phyloP scores from a whole-genome alignment of 441 rosid genomes.

The Populus hybrid region DNA sequence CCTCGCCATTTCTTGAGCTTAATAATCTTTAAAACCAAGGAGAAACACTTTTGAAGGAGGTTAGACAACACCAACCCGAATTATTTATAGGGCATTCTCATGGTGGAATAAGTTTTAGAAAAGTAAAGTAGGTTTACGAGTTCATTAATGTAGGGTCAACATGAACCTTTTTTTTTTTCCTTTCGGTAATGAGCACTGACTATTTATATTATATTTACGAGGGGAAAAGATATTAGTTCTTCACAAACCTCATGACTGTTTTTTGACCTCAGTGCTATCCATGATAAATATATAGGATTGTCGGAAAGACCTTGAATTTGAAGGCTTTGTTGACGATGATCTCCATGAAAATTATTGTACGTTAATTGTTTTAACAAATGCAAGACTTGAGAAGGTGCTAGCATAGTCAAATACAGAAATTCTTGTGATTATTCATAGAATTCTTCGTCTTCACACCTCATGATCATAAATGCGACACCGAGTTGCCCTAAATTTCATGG shows the following conservation, averaged over 20 bases:
- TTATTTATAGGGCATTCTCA: slow-evolving; percentile 19
- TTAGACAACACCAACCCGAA: slow-evolving; percentile 1
- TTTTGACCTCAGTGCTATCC: slow-evolving; percentile 1
- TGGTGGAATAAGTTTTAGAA: slow-evolving; percentile 13
- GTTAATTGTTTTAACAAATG: no score
- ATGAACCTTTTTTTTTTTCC: not conserved
- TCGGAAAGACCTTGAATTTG: slow-evolving; percentile 11
- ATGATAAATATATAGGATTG: not conserved
- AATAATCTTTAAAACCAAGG: not conserved
- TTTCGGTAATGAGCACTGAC: slow-evolving; percentile 6
- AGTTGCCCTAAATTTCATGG: not conserved
- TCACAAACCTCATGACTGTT: not conserved
- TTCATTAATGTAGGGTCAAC: slow-evolving; percentile 21
- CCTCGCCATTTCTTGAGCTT: slow-evolving; percentile 9
- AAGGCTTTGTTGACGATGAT: not conserved
- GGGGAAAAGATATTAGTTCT: not conserved
- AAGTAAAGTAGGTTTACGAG: slow-evolving; percentile 13
- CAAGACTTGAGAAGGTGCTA: not conserved
- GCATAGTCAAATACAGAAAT: not conserved
- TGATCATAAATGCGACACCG: not conserved
- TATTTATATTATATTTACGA: not conserved
- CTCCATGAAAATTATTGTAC: no score
- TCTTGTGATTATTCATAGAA: no score
- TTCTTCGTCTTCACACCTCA: not conserved
- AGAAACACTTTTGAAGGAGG: slow-evolving; percentile 8